Conservation (phyloP, 345 rosid genomes). For the Conringia planisiliqua region DNA sequence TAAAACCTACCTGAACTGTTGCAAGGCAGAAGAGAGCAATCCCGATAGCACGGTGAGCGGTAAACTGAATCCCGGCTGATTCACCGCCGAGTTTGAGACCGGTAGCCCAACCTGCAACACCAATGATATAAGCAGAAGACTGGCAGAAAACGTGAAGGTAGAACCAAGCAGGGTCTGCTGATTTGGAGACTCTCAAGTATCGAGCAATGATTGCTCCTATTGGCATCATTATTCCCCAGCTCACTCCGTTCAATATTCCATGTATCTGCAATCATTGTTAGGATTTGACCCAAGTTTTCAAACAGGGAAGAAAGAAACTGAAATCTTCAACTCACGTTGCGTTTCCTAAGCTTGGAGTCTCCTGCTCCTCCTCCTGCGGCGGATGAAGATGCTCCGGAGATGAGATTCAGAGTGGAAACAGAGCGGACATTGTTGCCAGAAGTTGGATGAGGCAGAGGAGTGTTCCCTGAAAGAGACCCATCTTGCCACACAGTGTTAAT, state of each 20-base stretch:
- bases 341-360: constrained; percentile 41
- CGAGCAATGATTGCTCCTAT: constrained; percentile 69
- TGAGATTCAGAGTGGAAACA: constrained; percentile 52
- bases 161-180: constrained; percentile 90
- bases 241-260: constrained; percentile 70
- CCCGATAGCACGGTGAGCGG: constrained; percentile 61
- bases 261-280: constrained; percentile 53
- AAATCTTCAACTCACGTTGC: constrained; percentile 48
- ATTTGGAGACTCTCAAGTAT: constrained; percentile 70
- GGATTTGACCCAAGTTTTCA: not conserved
- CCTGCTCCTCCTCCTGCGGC: constrained; percentile 21
- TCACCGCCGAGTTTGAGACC: constrained; percentile 84
- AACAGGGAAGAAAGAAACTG: not conserved
- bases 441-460: constrained; percentile 43
- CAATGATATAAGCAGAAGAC: constrained; percentile 58
- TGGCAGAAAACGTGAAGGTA: constrained; percentile 77
- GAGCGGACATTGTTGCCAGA: constrained; percentile 60
- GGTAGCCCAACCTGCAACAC: constrained; percentile 85
- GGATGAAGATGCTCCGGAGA: constrained; percentile 47
- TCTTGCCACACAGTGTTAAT: constrained; percentile 86
- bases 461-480: constrained; percentile 51
- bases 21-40: constrained; percentile 69
- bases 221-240: constrained; percentile 94
- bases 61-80: constrained; percentile 46
- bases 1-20: constrained; percentile 61